These are phyloP conservation scores for Penicillium cosmopolitanum DNA, from an alignment of 495 filamentous ascomycete genomes.

Conservation along the genomic window DNA sequence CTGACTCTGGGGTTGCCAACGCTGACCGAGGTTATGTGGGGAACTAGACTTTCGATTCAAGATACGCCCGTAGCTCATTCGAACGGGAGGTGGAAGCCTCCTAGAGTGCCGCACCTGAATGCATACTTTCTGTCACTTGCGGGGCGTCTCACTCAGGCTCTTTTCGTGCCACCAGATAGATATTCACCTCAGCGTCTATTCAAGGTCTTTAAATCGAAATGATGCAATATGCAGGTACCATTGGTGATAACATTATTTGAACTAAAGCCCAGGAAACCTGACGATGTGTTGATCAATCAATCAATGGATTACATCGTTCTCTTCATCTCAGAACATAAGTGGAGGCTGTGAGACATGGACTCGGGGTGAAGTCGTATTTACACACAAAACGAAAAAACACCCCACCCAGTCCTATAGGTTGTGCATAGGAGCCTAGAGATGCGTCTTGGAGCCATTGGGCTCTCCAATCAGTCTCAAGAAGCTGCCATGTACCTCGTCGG, in stretches of 20 bases:
- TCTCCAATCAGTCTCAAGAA: constrained; percentile 77
- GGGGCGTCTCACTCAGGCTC: not conserved
- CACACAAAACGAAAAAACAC: too few species aligned
- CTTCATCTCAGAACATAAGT: too few species aligned
- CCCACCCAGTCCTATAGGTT: not conserved
- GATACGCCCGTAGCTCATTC: not conserved
- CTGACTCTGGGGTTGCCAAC: not conserved
- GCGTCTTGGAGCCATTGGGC: constrained; percentile 49
- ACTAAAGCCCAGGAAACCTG: not conserved
- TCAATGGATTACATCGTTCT: too few species aligned
- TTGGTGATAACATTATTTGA: not conserved
- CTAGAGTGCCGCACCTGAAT: not conserved
- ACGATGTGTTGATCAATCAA: too few species aligned
- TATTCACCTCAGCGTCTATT: not conserved
- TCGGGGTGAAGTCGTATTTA: not conserved
- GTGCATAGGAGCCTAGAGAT: constrained; percentile 29
- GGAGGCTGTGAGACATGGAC: not conserved
- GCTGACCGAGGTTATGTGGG: not conserved
- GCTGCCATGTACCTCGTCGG: constrained; percentile 82
- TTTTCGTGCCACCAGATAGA: not conserved
- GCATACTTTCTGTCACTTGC: not conserved
- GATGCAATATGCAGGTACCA: not conserved
- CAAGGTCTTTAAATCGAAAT: not conserved
- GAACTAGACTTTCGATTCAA: not conserved
- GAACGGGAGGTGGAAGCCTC: not conserved